Evolutionary conservation across 176 grass and related monocot species (phyloP).

Genomic region (Zea mays): DNA sequence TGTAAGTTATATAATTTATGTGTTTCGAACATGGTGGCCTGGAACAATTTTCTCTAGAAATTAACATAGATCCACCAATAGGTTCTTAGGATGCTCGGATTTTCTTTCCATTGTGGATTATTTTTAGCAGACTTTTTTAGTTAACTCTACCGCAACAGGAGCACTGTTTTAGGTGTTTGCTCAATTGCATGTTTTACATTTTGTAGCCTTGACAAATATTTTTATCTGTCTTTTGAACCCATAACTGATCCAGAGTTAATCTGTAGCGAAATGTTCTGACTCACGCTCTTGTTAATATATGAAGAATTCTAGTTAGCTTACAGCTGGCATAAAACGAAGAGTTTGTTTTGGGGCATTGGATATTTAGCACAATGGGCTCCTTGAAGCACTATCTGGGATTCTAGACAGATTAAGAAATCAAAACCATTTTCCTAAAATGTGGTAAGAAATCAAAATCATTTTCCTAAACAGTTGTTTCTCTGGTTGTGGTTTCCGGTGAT

Average conservation of each 20-base stretch:
- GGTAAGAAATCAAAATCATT: no score
- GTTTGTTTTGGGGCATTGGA: slow-evolving; percentile 22
- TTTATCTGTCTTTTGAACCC: not conserved
- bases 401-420: no score
- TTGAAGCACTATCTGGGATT: not conserved
- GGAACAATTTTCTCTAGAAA: slow-evolving; percentile 7
- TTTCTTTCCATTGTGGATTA: not conserved
- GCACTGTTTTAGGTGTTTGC: not conserved
- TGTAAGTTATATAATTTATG: not conserved
- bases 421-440: no score
- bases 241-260: not conserved
- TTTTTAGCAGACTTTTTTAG: not conserved
- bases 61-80: not conserved
- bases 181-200: not conserved
- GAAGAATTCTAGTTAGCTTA: slow-evolving; percentile 28
- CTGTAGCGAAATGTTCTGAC: not conserved
- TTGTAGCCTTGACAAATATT: not conserved
- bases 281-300: not conserved
- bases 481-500: no score
- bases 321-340: slow-evolving; percentile 9
- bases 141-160: not conserved
- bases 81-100: not conserved
- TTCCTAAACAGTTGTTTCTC: no score
- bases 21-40: not conserved
- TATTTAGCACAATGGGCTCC: not conserved